Evolutionary conservation across 2,329 filamentous ascomycete species (phyloP).

Genomic region (Penicillium frequentans): DNA sequence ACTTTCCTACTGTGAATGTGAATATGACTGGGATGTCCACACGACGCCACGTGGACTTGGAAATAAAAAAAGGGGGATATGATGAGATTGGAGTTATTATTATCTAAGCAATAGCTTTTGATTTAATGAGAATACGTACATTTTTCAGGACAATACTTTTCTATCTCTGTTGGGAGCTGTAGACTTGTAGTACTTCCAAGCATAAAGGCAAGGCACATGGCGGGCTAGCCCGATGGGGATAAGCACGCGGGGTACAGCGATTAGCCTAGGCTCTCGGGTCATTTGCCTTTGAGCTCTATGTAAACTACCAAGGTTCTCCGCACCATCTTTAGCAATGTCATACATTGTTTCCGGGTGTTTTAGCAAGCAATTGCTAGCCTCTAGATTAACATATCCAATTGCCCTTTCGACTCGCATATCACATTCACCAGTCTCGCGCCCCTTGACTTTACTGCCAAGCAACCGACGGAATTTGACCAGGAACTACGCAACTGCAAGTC

Average conservation of each 20-base stretch:
- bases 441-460: neutral
- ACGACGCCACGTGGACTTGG: conserved; percentile 30
- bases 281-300: conserved; percentile 8
- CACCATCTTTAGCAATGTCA: conserved; percentile 10
- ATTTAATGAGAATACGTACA: conserved; percentile 20
- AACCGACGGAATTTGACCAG: neutral
- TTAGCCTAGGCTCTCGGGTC: conserved; percentile 25
- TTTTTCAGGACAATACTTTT: neutral
- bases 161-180: neutral
- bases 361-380: conserved; percentile 3
- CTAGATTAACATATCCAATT: neutral
- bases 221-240: conserved; percentile 17
- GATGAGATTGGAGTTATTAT: conserved; percentile 33
- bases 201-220: conserved; percentile 11
- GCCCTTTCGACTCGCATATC: neutral
- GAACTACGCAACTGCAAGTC: conserved; percentile 12
- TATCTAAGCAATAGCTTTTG: conserved; percentile 26
- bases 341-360: neutral
- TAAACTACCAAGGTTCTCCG: conserved; percentile 10
- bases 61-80: conserved; percentile 36
- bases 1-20: conserved; percentile 24
- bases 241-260: conserved; percentile 25
- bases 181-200: neutral
- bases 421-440: neutral
- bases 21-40: conserved; percentile 18